Evolutionary conservation across 2,329 filamentous ascomycete species (phyloP), one percentile per base, ranked within the genome.

Genomic region (Aspergillus niger): DNA sequence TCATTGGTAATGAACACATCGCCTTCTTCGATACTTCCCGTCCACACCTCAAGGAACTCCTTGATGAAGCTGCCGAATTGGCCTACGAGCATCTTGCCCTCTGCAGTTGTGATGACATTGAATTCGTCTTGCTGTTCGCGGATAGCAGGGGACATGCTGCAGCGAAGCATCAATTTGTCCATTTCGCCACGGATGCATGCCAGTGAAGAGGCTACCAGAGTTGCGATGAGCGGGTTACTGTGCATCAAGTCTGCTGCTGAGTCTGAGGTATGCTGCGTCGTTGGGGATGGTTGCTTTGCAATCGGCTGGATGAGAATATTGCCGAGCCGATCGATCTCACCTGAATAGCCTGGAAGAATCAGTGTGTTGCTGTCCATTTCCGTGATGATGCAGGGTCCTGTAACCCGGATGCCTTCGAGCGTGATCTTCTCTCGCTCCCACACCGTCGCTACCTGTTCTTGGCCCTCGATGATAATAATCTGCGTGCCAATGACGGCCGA

Each of bases 291-390:
- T 7, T 48, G 53, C 8, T 72, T 72, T 2, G 76, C 73, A 1
- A 68, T 65, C 0, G 80, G 79, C 51, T 73, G 75, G 60, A 83
- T 82, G 17, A 83, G 69, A 17, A 83, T 81, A 63, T 83, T 83
- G 3, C 81, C 80, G 51, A 82, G 78, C 5, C 64, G 66, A 59
- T 83, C 81, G 5, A 82, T 77, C 60, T 81, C 79, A 5, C 79
- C 80, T 48, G 74, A 74, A 59, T 76, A 79, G 0, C 80, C 81
- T 0, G 81, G 81, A 4, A 82, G 71, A 26, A 83, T 79, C 2
- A 83, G 71, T 0, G 81, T 83, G 63, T 83, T 83, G 20, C 80
- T 81, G 63, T 83, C 81, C 79, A 82, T 82, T 61, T 83, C 80
- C 0, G 77, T 77, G 39, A 83, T 67, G n/a, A 83, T 73, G 41